Evolutionary conservation across 495 filamentous ascomycete genomes (phyloP).

Genomic region (Thermochaetoides thermophila): DNA sequence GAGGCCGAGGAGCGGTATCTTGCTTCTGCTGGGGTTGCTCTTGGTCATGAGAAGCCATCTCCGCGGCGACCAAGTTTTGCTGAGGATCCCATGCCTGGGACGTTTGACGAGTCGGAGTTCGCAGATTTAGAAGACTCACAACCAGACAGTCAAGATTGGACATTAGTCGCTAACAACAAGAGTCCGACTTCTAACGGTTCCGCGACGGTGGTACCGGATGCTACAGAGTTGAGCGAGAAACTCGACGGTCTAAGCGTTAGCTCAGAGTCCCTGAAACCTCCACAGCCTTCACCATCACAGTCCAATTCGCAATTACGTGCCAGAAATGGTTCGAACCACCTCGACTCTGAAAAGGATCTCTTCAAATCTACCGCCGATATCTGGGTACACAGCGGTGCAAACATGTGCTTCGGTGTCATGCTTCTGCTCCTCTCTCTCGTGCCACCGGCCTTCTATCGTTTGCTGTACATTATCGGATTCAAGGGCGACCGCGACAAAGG

Average conservation of each 20-base stretch:
- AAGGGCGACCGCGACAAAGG: conserved; percentile 78
- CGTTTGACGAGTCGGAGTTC: conserved; percentile 23
- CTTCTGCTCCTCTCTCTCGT: conserved; percentile 79
- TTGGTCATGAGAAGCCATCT: not conserved
- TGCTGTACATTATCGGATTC: conserved; percentile 84
- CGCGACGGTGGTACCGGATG: not conserved
- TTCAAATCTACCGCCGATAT: conserved; percentile 61
- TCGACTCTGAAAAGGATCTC: conserved; percentile 26
- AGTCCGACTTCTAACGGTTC: conserved; percentile 14
- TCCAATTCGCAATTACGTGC: not conserved
- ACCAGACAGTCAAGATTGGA: conserved; percentile 15
- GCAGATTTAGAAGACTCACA: conserved; percentile 9
- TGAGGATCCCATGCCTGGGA: conserved; percentile 22
- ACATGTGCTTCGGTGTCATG: conserved; percentile 78
- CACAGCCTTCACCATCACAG: not conserved
- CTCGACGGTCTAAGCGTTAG: conserved; percentile 7
- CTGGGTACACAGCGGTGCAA: conserved; percentile 77
- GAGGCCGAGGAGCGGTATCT: conserved; percentile 30
- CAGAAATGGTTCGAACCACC: not conserved
- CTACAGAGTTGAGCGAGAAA: conserved; percentile 10
- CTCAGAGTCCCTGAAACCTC: too few relatives aligned
- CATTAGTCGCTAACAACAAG: conserved; percentile 6
- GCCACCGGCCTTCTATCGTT: conserved; percentile 70
- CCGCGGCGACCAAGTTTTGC: conserved; percentile 8
- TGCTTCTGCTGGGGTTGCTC: conserved; percentile 7